Percentiles rank a stretch among this genome's conserved stretches.
phyloP scores from a whole-genome alignment of 768 basidiomycete species.

The Pleurotus giganteus region DNA sequence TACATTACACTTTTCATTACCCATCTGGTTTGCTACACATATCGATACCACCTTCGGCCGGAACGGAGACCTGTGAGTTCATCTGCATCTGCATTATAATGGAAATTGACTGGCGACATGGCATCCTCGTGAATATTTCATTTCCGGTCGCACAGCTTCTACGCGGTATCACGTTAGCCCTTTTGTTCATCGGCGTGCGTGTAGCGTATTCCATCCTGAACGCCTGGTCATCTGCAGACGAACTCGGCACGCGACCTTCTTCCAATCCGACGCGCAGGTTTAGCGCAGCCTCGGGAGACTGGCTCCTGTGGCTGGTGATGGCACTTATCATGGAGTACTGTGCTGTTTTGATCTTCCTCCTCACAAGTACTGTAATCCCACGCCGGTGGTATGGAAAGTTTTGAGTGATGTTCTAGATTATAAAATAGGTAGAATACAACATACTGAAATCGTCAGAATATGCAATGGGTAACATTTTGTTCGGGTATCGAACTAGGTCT shows the following conservation, averaged over 20 bases:
- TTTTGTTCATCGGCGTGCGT: conserved; percentile 60
- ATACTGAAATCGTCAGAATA: not conserved
- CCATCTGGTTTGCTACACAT: conserved; percentile 41
- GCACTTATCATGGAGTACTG: conserved; percentile 60
- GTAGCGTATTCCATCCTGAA: conserved; percentile 58
- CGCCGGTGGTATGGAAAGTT: conserved; percentile 6
- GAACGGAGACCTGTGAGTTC: conserved; percentile 46
- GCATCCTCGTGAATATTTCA: not conserved
- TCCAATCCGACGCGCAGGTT: conserved; percentile 47
- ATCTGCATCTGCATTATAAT: not conserved
- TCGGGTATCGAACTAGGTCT: too few species aligned
- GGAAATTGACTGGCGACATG: not conserved
- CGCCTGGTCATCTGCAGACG: conserved; percentile 52
- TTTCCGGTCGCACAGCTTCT: conserved; percentile 43
- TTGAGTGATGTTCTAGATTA: not conserved
- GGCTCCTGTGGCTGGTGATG: conserved; percentile 58
- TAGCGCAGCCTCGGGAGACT: conserved; percentile 55
- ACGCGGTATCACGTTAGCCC: conserved; percentile 46
- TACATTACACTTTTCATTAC: conserved; percentile 39
- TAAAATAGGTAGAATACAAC: not conserved
- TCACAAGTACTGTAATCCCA: conserved; percentile 40
- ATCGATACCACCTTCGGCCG: conserved; percentile 43
- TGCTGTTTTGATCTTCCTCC: conserved; percentile 45
- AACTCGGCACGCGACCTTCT: conserved; percentile 35
- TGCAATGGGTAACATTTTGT: not conserved